phyloP scores from a whole-genome alignment of 768 basidiomycete species.

The Suillus subaureus region DNA sequence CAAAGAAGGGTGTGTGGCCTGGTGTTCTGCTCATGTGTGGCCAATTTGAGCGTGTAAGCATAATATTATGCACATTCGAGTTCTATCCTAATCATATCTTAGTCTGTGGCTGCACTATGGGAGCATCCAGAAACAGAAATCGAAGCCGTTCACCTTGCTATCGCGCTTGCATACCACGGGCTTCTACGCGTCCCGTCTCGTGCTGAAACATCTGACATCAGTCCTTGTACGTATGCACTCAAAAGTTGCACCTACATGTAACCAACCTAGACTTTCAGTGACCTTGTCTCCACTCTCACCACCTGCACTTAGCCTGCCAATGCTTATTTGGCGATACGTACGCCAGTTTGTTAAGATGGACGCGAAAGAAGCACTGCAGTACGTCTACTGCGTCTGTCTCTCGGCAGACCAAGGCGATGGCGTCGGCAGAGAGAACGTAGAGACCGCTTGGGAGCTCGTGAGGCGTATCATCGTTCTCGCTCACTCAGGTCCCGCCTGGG shows the following conservation, averaged over 20 bases:
- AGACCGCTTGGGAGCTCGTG: conserved; percentile 78
- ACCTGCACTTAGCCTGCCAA: conserved; percentile 78
- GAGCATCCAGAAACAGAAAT: conserved; percentile 85
- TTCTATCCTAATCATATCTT: conserved; percentile 1
- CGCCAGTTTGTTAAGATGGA: conserved; percentile 92
- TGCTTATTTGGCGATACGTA: conserved; percentile 90
- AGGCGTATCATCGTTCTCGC: conserved; percentile 78
- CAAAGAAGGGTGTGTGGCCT: conserved; percentile 74
- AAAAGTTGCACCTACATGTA: not conserved
- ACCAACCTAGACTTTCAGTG: conserved; percentile 44
- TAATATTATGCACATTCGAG: not conserved
- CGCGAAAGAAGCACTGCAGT: conserved; percentile 91
- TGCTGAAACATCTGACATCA: conserved; percentile 83
- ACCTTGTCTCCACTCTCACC: conserved; percentile 66
- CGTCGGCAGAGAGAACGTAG: conserved; percentile 83
- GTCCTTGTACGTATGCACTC: conserved; percentile 58
- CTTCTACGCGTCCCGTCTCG: conserved; percentile 81
- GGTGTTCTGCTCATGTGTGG: conserved; percentile 88
- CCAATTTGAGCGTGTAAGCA: conserved; percentile 86
- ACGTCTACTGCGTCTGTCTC: conserved; percentile 86
- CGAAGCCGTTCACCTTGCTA: conserved; percentile 92
- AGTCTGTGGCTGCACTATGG: conserved; percentile 92
- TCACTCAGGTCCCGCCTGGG: conserved; percentile 82
- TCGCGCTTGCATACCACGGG: conserved; percentile 92
- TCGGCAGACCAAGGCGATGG: conserved; percentile 69